Base-by-base conservation (phyloP, 257 asterid genomes). In the Striga asiatica region DNA sequence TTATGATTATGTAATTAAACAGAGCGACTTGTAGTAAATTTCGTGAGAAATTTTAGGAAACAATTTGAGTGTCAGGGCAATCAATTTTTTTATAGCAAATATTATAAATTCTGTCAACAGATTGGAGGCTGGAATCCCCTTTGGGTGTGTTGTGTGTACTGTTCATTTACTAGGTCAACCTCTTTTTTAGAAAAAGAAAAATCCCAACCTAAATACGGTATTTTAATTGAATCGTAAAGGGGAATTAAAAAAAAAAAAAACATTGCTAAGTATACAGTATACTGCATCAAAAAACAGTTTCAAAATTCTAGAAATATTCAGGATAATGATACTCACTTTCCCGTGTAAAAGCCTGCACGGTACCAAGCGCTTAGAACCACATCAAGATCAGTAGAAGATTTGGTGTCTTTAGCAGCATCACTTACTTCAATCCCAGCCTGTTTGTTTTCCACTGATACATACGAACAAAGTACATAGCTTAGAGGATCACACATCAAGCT, bases 331-430 rank as follows among this genome's bases (percentile, higher is more conserved):
- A 67, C 94, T 84, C 72, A 88, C 97, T 84, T 88, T 60, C 93
- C 97, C 22, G 97, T 84, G 67, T 75, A 66, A 70, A 78, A 71
- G 25, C 95, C 95, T 2, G 95, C 95, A 28, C 79, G 65, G 49
- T 76, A 84, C 91, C 95, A 88, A 56, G 96, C 93, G 62, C 71
- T 80, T 59, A 84, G 67, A 55, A 84, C 82, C 54, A 48, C 80
- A 23, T 63, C 42, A 71, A 88, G 78, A 71, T 82, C 91, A 23
- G 91, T 80, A 25, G 53, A 61, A 19, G 76, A 21, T 51, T 71
- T 65, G n/a, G 62, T 53, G 69, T 58, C 69, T 67, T 74, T 66
- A 21, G 54, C 29, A 11, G 22, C 9, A 47, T 47, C 5, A 17
- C 18, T 31, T 47, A 18, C 8, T 43, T 43, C 50, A 23, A 43